A percentile compares a stretch with the other conserved stretches of the same genome.
phyloP scores from a whole-genome alignment of 192 early-diverging fungal species.

The Backusella sp. region DNA sequence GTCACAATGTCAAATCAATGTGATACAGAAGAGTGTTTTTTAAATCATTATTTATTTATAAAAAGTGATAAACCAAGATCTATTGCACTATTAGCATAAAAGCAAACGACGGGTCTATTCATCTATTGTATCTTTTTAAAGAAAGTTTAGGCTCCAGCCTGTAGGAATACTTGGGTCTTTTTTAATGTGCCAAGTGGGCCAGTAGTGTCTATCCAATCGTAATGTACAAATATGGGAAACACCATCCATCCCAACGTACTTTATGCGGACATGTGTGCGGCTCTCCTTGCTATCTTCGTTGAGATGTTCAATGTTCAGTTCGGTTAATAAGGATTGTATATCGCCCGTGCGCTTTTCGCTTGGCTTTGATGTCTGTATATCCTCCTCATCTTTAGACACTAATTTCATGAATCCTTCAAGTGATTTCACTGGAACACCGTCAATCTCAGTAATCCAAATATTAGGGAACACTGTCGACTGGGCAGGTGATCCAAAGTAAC shows the following conservation, averaged over 20 bases:
- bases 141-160: conserved; percentile 17
- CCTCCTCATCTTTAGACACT: conserved; percentile 36
- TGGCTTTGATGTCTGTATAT: neutral
- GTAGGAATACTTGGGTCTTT: conserved; percentile 7
- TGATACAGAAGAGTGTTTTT: neutral
- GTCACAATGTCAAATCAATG: neutral
- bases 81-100: neutral
- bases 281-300: conserved; percentile 34
- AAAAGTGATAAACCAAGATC: no score
- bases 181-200: conserved; percentile 60
- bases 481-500: conserved; percentile 62
- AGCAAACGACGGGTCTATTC: neutral
- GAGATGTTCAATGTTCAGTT: neutral
- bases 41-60: no score
- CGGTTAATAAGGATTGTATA: neutral
- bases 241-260: conserved; percentile 46
- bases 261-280: conserved; percentile 44
- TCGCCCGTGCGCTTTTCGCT: neutral
- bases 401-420: conserved; percentile 62
- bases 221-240: conserved; percentile 65
- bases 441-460: conserved; percentile 75
- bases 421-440: conserved; percentile 50
- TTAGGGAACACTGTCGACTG: conserved; percentile 51
- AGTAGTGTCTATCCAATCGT: conserved; percentile 70
- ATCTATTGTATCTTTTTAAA: neutral